Evolutionary conservation across 2,329 filamentous ascomycete species (phyloP), one percentile per base, ranked within the genome.

Genomic region (Exophiala mesophila): DNA sequence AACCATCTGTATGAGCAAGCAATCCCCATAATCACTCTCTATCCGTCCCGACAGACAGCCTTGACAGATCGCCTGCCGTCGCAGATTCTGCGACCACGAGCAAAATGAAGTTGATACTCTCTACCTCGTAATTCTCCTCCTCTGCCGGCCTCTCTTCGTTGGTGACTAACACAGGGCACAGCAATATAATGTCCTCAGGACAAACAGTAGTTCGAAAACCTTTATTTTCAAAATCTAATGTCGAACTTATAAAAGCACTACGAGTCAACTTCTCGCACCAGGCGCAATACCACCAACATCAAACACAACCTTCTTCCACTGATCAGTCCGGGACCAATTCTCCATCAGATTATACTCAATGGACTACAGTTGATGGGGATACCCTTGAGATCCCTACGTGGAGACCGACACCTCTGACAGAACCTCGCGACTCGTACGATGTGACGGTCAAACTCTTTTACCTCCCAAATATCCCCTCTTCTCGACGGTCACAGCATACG

Each of bases 371-470:
- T 38, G 72, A 80, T 33, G 73, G 69, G 29, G 70, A 71, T 36
- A 73, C 73, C 4, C 73, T 90, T 33, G 90, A 84, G 60, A 77
- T 96, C 29, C 90, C 90, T 34, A 77, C 83, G 29, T 79, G 90
- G 60, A 79, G 88, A 63, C 85, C 83, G 72, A 71, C 77, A 9
- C 68, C 76, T 20, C 71, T 98, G 33, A 73, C 79, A 21, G 92
- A 98, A 60, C 88, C 94, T 55, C 73, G 83, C 18, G 73, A 77
- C 45, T 82, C 88, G 55, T 98, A 98, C 69, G 88, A 96, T 60
- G 88, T 96, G 58, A 96, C 90, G 1, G 83, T 92, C 48, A 98
- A 98, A 67, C 69, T 98, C 16, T 98, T 98, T 71, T 94, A 92
- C 65, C 75, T 97, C 19, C 84, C 88, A 3, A 78, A 77, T 13